phyloP scores from a whole-genome alignment of 1,284 basidiomycete genomes.

The Heterobasidion annosum region DNA sequence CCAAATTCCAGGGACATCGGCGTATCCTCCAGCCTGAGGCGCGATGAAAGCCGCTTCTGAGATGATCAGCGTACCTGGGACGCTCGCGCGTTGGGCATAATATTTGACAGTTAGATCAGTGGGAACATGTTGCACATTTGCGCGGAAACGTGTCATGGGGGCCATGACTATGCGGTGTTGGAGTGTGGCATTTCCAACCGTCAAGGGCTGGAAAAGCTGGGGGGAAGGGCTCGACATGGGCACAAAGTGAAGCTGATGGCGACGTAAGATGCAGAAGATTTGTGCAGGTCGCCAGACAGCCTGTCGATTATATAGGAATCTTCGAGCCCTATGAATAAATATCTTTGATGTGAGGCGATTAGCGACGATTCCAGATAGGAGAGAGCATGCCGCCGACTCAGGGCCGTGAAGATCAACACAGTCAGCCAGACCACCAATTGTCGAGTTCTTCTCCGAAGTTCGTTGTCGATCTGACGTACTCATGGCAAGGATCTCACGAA shows the following conservation, averaged over 20 bases:
- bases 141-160: slow-evolving; percentile 34
- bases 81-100: slow-evolving; percentile 35
- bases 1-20: slow-evolving; percentile 19
- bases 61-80: slow-evolving; percentile 38
- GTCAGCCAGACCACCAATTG: no score
- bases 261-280: no score
- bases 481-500: no score
- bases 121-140: slow-evolving; percentile 18
- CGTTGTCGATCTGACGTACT: no score
- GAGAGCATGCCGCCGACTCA: not conserved
- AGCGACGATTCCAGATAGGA: not conserved
- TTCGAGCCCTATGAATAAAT: no score
- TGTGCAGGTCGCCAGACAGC: no score
- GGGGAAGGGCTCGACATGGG: not conserved
- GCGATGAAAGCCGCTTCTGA: slow-evolving; percentile 37
- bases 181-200: slow-evolving; percentile 27
- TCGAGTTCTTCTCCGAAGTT: no score
- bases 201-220: slow-evolving; percentile 33
- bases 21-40: slow-evolving; percentile 25
- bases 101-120: slow-evolving; percentile 29
- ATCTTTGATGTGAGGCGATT: not conserved
- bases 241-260: not conserved
- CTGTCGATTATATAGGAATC: no score
- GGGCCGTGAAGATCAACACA: no score
- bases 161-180: slow-evolving; percentile 38